Evolutionary conservation across 2,329 filamentous ascomycete species (phyloP).

Genomic region (Fusarium multiceps): DNA sequence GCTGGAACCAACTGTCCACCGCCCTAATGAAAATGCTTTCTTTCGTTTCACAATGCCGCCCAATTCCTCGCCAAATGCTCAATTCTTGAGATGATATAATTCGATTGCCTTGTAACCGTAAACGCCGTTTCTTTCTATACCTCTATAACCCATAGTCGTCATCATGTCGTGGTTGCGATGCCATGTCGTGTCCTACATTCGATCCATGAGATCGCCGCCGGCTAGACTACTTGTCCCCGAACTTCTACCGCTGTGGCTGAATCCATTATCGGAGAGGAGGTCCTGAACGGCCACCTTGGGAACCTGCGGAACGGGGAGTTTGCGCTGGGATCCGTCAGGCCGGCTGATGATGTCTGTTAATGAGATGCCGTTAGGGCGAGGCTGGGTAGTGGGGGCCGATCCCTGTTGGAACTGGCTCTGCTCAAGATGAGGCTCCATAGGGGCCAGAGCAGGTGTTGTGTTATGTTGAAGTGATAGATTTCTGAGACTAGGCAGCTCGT

Average conservation of each 20-base stretch:
- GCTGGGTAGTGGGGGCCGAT: slow-evolving; percentile 64
- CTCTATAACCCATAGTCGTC: slow-evolving; percentile 54
- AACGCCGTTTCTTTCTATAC: slow-evolving; percentile 56
- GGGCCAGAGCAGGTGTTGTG: slow-evolving; percentile 66
- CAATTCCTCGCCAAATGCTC: slow-evolving; percentile 42
- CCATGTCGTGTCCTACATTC: slow-evolving; percentile 53
- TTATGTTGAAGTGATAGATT: slow-evolving; percentile 66
- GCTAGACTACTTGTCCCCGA: slow-evolving; percentile 82
- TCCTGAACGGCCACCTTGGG: slow-evolving; percentile 91
- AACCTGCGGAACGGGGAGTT: slow-evolving; percentile 90
- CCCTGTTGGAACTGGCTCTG: slow-evolving; percentile 54
- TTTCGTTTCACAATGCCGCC: slow-evolving; percentile 43
- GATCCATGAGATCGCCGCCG: slow-evolving; percentile 74
- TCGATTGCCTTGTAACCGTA: slow-evolving; percentile 46
- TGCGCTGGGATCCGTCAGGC: slow-evolving; percentile 86
- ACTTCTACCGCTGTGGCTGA: slow-evolving; percentile 78
- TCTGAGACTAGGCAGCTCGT: slow-evolving; percentile 87
- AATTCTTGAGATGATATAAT: slow-evolving; percentile 41
- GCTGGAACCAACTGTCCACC: slow-evolving; percentile 18
- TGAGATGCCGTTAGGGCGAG: slow-evolving; percentile 74
- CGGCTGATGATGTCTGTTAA: slow-evolving; percentile 94
- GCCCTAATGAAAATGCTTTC: slow-evolving; percentile 37
- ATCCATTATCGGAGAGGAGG: slow-evolving; percentile 75
- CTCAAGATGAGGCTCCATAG: slow-evolving; percentile 68
- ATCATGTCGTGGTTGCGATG: slow-evolving; percentile 51